These are phyloP conservation scores for Vitis rupestris DNA, from an alignment of 164 flowering plant genomes.

Conservation along the genomic window DNA sequence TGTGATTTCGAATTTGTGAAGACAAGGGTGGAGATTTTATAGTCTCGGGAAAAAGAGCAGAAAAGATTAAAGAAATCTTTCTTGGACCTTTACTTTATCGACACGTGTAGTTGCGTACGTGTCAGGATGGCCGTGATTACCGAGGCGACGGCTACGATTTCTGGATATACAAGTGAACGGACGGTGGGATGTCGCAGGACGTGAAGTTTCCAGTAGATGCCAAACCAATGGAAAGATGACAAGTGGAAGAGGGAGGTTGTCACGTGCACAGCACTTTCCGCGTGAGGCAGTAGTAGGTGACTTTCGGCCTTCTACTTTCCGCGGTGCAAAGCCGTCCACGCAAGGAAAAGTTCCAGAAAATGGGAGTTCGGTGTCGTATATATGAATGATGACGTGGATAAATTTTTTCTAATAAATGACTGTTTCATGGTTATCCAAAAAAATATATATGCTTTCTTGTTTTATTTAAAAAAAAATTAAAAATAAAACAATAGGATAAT, in stretches of 20 bases:
- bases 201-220: conserved; percentile 12
- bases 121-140: neutral
- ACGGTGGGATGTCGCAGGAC: conserved; percentile 9
- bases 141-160: conserved; percentile 22
- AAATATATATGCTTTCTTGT: too few species aligned
- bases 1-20: too few species aligned
- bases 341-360: too few species aligned
- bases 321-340: too few species aligned
- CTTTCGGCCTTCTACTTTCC: too few species aligned
- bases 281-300: too few species aligned
- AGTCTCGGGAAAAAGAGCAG: neutral
- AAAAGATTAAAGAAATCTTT: conserved; percentile 17
- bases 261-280: neutral
- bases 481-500: too few species aligned
- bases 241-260: neutral
- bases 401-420: too few species aligned
- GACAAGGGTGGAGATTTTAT: neutral
- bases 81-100: neutral
- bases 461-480: too few species aligned
- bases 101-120: conserved; percentile 18
- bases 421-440: too few species aligned
- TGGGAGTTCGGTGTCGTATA: too few species aligned
- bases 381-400: too few species aligned
- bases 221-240: neutral
- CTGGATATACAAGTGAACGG: conserved; percentile 5